Percentiles rank a stretch among this genome's conserved stretches.
These are phyloP conservation scores for Euphorbia tirucalli DNA, from an alignment of 345 rosid genomes.

Conservation along the genomic window DNA sequence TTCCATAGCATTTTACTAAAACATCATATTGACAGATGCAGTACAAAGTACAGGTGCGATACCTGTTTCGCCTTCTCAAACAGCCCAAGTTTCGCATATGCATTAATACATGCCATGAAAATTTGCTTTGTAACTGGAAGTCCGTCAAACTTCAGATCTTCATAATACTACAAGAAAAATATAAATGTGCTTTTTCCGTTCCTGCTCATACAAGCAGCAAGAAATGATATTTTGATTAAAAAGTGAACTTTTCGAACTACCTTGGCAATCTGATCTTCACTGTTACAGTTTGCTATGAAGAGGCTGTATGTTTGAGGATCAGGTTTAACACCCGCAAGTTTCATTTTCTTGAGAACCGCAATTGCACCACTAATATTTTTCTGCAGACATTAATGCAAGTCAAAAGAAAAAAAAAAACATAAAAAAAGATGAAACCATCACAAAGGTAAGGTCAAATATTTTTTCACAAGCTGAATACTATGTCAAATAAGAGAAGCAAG, in stretches of 20 bases:
- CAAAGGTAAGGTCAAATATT: too few species aligned
- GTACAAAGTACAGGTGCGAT: conserved; percentile 8
- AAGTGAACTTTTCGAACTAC: conserved; percentile 34
- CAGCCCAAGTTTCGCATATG: conserved; percentile 63
- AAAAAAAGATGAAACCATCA: too few species aligned
- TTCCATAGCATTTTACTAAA: background rate
- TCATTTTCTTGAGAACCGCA: conserved; percentile 65
- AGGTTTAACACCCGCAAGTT: conserved; percentile 62
- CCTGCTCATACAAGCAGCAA: background rate
- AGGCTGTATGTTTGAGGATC: conserved; percentile 68
- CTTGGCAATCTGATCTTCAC: conserved; percentile 59
- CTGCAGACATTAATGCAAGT: conserved; percentile 36
- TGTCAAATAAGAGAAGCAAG: background rate
- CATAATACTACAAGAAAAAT: conserved; percentile 45
- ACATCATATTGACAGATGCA: background rate
- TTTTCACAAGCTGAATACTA: background rate
- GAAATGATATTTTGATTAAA: conserved; percentile 3
- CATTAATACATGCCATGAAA: conserved; percentile 71
- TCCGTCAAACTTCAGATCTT: conserved; percentile 44
- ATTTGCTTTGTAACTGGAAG: conserved; percentile 50
- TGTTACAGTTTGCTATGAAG: conserved; percentile 54
- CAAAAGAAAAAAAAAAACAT: background rate
- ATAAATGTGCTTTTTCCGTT: background rate
- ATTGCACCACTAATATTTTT: conserved; percentile 49
- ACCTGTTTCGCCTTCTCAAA: conserved; percentile 92